A percentile compares a stretch with the other conserved stretches of the same genome.
Conservation (phyloP, 2,329 filamentous ascomycete genomes). For the Aplosporella prunicola region DNA sequence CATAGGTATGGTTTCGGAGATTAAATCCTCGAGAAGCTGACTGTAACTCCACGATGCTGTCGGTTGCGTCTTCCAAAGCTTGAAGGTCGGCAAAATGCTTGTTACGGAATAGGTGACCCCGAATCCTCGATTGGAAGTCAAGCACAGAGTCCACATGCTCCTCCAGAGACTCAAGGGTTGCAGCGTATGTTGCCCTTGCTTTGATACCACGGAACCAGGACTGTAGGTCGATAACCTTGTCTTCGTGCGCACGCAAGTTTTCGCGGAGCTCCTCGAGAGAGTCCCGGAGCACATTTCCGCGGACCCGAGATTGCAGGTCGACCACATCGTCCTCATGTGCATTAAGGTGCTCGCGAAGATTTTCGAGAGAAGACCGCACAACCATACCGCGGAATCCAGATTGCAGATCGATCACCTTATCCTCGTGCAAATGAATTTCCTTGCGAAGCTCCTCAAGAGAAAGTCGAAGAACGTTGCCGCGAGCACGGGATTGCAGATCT, state of each 20-base stretch:
- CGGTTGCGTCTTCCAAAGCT: constrained; percentile 49
- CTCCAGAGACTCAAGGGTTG: constrained; percentile 22
- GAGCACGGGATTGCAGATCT: neutral
- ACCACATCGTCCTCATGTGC: neutral
- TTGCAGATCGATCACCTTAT: constrained; percentile 34
- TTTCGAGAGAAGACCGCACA: neutral
- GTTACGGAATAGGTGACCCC: constrained; percentile 39
- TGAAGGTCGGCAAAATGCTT: constrained; percentile 36
- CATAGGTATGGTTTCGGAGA: constrained; percentile 50
- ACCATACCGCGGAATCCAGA: constrained; percentile 5
- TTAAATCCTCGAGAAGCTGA: constrained; percentile 56
- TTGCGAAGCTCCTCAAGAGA: constrained; percentile 8
- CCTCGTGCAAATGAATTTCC: no score
- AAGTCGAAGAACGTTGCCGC: no score
- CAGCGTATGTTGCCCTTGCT: constrained; percentile 13
- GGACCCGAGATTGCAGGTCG: neutral
- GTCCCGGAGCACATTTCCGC: no score
- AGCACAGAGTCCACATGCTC: constrained; percentile 35
- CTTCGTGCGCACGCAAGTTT: constrained; percentile 1
- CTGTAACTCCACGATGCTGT: constrained; percentile 55
- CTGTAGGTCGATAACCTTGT: constrained; percentile 1
- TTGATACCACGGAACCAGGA: constrained; percentile 16
- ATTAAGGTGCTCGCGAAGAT: neutral
- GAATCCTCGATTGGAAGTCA: constrained; percentile 43
- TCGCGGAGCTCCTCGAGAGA: constrained; percentile 1